These are phyloP conservation scores for Sphagnum magellanicum DNA, from an alignment of 228 moss, liverwort and hornwort species.

Conservation along the genomic window DNA sequence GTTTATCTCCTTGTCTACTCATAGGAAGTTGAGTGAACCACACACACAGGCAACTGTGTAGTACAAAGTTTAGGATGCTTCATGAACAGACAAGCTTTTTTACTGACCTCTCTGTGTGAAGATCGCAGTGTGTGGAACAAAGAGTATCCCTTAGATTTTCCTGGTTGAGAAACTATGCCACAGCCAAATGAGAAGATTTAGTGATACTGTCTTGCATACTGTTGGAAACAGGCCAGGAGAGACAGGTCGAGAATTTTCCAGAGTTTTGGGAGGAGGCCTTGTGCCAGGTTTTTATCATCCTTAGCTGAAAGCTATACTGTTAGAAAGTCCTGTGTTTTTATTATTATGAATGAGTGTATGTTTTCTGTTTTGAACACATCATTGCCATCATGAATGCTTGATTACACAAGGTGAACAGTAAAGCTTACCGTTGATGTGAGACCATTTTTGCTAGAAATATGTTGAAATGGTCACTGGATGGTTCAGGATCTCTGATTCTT, in stretches of 20 bases:
- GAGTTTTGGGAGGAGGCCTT: slow-evolving; percentile 95
- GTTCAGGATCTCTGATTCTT: slow-evolving; percentile 88
- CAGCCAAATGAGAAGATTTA: neutral
- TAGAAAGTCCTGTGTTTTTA: neutral
- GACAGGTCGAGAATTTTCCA: slow-evolving; percentile 78
- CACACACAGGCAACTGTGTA: too few species aligned
- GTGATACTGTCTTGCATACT: neutral
- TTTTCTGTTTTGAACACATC: neutral
- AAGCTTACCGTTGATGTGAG: too few species aligned
- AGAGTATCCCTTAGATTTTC: neutral
- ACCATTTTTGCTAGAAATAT: too few species aligned
- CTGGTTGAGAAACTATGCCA: neutral
- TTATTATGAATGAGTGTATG: neutral
- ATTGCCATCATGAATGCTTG: too few species aligned
- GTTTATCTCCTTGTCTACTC: neutral
- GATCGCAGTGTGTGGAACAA: neutral
- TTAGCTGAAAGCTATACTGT: neutral
- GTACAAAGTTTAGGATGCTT: too few species aligned
- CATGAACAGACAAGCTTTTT: too few species aligned
- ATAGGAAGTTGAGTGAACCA: too few species aligned
- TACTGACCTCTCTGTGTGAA: neutral
- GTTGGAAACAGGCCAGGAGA: slow-evolving; percentile 55
- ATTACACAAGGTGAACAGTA: too few species aligned
- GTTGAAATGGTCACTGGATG: neutral
- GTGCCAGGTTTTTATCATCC: slow-evolving; percentile 56